Percentiles rank a stretch among this genome's conserved stretches.
Evolutionary conservation across 192 early-diverging fungal species (phyloP).

Genomic region (Entomortierella lignicola): DNA sequence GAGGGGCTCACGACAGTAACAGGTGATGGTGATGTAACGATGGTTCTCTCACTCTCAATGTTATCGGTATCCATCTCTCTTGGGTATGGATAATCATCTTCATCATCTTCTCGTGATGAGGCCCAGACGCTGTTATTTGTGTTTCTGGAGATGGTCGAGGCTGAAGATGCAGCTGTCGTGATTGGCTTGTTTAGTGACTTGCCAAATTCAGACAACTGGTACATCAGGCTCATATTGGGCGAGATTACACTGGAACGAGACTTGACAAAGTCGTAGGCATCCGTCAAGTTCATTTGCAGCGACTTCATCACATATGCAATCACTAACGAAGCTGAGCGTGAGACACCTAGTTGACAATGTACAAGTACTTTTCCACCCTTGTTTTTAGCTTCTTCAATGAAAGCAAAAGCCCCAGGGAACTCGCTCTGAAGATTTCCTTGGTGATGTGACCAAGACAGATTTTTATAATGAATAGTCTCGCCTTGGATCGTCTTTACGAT

Average conservation of each 20-base stretch:
- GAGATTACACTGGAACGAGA: slow-evolving; percentile 73
- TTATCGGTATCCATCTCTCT: slow-evolving; percentile 30
- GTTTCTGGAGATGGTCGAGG: not conserved
- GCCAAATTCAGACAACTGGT: slow-evolving; percentile 82
- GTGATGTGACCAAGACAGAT: slow-evolving; percentile 80
- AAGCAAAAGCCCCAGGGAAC: slow-evolving; percentile 70
- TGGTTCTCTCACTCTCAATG: not conserved
- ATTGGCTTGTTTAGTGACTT: slow-evolving; percentile 43
- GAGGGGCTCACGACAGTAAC: not conserved
- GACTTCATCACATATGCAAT: slow-evolving; percentile 92
- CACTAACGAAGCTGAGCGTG: slow-evolving; percentile 85
- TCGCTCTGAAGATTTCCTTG: slow-evolving; percentile 70
- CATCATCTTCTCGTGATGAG: slow-evolving; percentile 23
- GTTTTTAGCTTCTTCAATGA: slow-evolving; percentile 71
- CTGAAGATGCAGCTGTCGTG: too few relatives aligned
- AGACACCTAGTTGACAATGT: slow-evolving; percentile 91
- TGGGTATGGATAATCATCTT: slow-evolving; percentile 37
- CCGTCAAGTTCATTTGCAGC: slow-evolving; percentile 60
- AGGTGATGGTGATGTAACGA: not conserved
- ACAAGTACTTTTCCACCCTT: slow-evolving; percentile 75
- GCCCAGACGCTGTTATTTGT: not conserved
- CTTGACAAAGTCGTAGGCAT: slow-evolving; percentile 85
- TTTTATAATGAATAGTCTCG: slow-evolving; percentile 64
- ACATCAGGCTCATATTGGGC: slow-evolving; percentile 86
- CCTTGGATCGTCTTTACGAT: slow-evolving; percentile 1